Evolutionary conservation across 495 filamentous ascomycete species (phyloP), one percentile per base, ranked within the genome.

Genomic region (Trichoderma reesei): DNA sequence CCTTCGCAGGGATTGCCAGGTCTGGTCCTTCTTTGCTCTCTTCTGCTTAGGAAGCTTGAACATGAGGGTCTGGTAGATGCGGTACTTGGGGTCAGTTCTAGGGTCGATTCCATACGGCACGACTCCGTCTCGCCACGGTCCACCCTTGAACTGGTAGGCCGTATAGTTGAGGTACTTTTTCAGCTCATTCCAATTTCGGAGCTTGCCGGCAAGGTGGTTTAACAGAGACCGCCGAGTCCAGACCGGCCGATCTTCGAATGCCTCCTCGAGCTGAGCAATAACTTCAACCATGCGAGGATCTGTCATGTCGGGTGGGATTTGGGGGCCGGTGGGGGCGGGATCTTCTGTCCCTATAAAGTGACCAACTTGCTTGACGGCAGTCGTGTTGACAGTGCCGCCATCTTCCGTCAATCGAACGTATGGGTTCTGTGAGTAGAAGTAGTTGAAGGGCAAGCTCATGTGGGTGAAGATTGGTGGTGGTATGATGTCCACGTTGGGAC

Each of bases 81-180:
- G 85, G 68, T 88, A 92, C 18, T 84, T 80, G 0, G 87, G 85
- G 62, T 90, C 87, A 7, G 73, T 77, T 60, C 95, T 84, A 0
- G 94, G 94, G 70, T 98, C 95, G 34, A 96, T 69, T 11, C 94
- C 95, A 67, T 90, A 90, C 62, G 81, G 83, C 65, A 97, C 82
- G 64, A 96, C 82, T 14, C 89, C 86, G 72, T 98, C 92, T 60
- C 90, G 83, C 88, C 90, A 98, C 0, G 94, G 94, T 1, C 94
- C 94, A 6, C 86, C 88, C 59, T 85, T 85, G 80, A 96, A 96
- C 75, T 89, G 86, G 75, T 96, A 98, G 8, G 87, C 92, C 1
- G 89, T 84, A 67, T 95, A 90, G 65, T 87, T 86, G 39, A 88
- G 74, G 59, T 87, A 84, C 65, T 84, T 74, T 69, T 86, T 84